These are phyloP conservation scores for Alisma plantagoaquatica DNA, from an alignment of 106 monocot species.

Conservation along the genomic window DNA sequence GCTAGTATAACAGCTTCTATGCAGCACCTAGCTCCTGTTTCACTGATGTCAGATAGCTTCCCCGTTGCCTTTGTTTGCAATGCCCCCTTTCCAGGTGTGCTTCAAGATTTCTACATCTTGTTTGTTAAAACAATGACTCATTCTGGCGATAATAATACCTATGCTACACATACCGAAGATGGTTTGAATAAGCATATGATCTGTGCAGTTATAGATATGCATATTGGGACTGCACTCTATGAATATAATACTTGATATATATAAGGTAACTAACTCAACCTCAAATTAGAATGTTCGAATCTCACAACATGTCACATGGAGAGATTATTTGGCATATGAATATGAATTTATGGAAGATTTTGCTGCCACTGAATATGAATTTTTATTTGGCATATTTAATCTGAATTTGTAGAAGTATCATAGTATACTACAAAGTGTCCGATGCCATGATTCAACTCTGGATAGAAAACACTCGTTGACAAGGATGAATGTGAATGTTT, in stretches of 20 bases:
- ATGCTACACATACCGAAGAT: neutral
- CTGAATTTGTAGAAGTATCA: no score
- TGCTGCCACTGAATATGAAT: no score
- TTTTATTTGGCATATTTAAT: no score
- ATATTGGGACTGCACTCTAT: neutral
- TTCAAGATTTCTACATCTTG: neutral
- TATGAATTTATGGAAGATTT: no score
- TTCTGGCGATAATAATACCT: neutral
- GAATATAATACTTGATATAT: neutral
- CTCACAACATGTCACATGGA: no score
- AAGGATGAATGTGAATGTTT: no score
- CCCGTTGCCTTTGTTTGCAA: conserved; percentile 74
- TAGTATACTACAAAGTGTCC: no score
- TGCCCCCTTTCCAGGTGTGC: conserved; percentile 79
- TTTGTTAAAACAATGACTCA: no score
- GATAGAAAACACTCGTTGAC: neutral
- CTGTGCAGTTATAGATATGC: no score
- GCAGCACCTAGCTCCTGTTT: conserved; percentile 54
- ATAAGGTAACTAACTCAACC: no score
- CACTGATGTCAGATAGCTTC: conserved; percentile 71
- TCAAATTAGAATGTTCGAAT: no score
- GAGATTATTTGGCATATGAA: no score
- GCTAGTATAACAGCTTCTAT: conserved; percentile 34
- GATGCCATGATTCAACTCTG: neutral
- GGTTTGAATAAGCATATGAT: neutral